Percentiles rank a stretch among this genome's conserved stretches.
Evolutionary conservation across 2,329 filamentous ascomycete species (phyloP).

Genomic region (Pseudogymnoascus pannorum): DNA sequence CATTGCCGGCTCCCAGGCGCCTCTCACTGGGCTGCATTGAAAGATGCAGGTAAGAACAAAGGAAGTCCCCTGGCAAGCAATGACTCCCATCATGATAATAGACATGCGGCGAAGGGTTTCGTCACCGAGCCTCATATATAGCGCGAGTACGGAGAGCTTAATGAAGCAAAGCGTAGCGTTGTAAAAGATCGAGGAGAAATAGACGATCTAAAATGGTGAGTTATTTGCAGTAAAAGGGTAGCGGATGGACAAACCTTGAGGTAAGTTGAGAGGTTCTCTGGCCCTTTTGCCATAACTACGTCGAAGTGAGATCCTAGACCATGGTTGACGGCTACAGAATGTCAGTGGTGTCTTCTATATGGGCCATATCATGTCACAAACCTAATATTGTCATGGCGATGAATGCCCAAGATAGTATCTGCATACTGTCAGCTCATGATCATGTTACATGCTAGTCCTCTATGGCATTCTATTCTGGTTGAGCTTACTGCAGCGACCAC

Average conservation of each 20-base stretch:
- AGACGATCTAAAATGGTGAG: not conserved
- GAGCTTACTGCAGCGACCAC: not conserved
- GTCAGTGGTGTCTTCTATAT: not conserved
- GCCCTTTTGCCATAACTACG: not conserved
- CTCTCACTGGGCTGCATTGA: constrained; percentile 35
- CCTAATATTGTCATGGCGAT: constrained; percentile 8
- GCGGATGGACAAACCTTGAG: not conserved
- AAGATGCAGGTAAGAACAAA: constrained; percentile 38
- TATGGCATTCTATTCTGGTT: not conserved
- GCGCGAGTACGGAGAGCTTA: constrained; percentile 39
- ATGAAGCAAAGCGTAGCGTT: constrained; percentile 29
- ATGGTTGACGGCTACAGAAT: constrained; percentile 8
- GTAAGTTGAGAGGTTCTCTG: not conserved
- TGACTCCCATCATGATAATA: constrained; percentile 34
- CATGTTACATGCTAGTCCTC: not conserved
- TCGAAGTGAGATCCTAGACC: constrained; percentile 2
- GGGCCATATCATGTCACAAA: not conserved
- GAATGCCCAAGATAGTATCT: constrained; percentile 9
- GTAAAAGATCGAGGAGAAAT: constrained; percentile 11
- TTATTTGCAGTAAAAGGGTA: not conserved
- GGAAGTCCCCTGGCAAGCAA: constrained; percentile 33
- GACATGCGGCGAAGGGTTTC: constrained; percentile 30
- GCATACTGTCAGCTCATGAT: not conserved
- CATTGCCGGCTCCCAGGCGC: constrained; percentile 32
- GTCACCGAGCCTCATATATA: constrained; percentile 39